These are phyloP conservation scores for Edaphochlamys debaryana DNA, from an alignment of 139 green algal species.

Conservation along the genomic window DNA sequence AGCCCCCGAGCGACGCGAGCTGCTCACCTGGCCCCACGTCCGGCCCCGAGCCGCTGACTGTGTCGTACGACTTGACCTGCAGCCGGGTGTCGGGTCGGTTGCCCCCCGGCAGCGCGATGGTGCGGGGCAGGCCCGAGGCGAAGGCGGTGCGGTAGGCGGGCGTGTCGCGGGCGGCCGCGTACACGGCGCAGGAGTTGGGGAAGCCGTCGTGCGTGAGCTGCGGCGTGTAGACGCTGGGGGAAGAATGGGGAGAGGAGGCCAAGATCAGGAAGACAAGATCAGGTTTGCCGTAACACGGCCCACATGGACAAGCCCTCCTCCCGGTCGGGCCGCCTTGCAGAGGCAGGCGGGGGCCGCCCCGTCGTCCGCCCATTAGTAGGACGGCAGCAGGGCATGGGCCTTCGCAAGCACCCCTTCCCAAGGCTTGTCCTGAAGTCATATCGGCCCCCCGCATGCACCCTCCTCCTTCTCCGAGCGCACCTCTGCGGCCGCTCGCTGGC, in stretches of 20 bases:
- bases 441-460: no score
- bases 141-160: slow-evolving; percentile 35
- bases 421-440: no score
- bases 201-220: neutral
- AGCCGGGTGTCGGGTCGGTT: slow-evolving; percentile 19
- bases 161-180: slow-evolving; percentile 1
- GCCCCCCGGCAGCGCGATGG: slow-evolving; percentile 7
- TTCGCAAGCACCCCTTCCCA: no score
- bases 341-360: no score
- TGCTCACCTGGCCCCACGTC: slow-evolving; percentile 33
- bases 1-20: no score
- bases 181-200: slow-evolving; percentile 26
- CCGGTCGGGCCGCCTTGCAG: no score
- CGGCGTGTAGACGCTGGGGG: slow-evolving; percentile 24
- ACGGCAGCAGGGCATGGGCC: no score
- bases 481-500: slow-evolving; percentile 20
- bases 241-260: neutral
- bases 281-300: no score
- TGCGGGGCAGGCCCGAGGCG: slow-evolving; percentile 5
- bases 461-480: no score
- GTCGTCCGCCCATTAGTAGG: no score
- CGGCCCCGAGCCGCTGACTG: neutral
- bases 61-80: slow-evolving; percentile 5
- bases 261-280: no score
- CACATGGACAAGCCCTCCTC: no score